Percentiles rank a stretch among this genome's conserved stretches.
Conservation (phyloP, 129 eudicot genomes). For the Glebionis coronaria region DNA sequence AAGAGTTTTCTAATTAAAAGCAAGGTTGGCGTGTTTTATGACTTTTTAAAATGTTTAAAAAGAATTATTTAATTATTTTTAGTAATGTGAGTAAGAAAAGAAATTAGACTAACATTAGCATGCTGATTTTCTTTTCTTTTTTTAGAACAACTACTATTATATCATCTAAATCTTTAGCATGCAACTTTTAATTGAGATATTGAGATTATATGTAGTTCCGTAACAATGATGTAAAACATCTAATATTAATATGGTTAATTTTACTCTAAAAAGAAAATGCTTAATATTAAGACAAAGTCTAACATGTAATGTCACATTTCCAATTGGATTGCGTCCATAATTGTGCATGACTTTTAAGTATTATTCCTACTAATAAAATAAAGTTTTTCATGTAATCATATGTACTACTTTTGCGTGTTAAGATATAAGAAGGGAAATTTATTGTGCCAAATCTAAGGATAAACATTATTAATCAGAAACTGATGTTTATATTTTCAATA, state of each 20-base stretch:
- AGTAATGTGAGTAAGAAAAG: no score
- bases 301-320: not conserved
- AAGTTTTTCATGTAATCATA: not conserved
- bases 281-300: not conserved
- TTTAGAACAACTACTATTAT: no score
- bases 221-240: no score
- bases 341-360: not conserved
- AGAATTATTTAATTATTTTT: no score
- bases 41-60: no score
- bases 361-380: not conserved
- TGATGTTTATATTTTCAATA: conserved; percentile 7
- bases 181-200: no score
- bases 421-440: not conserved
- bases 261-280: no score
- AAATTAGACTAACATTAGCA: no score
- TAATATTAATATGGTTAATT: no score
- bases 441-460: conserved; percentile 6
- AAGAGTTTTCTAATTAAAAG: conserved; percentile 16
- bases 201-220: no score
- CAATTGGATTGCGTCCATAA: not conserved
- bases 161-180: no score
- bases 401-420: not conserved
- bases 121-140: no score
- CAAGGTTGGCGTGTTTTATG: conserved; percentile 28
- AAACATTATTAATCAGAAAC: conserved; percentile 9